Evolutionary conservation across 257 asterid species (phyloP).

Genomic region (Gardenia jasminoides): DNA sequence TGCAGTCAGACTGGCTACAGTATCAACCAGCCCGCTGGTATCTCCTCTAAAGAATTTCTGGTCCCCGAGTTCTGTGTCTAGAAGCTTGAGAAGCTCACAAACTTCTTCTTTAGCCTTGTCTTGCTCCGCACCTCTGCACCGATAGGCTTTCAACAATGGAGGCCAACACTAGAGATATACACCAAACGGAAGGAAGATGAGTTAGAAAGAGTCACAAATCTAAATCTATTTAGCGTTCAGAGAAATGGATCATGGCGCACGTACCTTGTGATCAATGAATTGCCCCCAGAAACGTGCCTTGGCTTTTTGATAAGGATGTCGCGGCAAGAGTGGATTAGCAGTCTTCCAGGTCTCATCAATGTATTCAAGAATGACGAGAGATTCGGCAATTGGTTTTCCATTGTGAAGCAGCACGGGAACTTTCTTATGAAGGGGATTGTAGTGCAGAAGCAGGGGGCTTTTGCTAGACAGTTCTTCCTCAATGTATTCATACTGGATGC

Average conservation of each 20-base stretch:
- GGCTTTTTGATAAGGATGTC: slow-evolving; percentile 41
- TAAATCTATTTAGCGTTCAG: too few species aligned
- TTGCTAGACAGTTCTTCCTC: too few species aligned
- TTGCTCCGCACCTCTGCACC: slow-evolving; percentile 30
- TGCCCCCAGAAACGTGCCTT: slow-evolving; percentile 51
- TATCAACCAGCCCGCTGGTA: slow-evolving; percentile 35
- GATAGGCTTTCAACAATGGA: slow-evolving; percentile 23
- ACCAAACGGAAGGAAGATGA: not conserved
- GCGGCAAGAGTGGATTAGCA: slow-evolving; percentile 40
- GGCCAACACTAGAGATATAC: slow-evolving; percentile 16
- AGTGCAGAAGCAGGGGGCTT: too few species aligned
- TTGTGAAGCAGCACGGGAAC: too few species aligned
- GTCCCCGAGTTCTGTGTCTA: slow-evolving; percentile 36
- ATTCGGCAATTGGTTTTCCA: too few species aligned
- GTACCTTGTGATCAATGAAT: slow-evolving; percentile 52
- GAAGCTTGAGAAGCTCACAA: slow-evolving; percentile 20
- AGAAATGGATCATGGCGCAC: too few species aligned
- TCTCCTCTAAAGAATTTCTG: slow-evolving; percentile 54
- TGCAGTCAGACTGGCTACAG: slow-evolving; percentile 24
- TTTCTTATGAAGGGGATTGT: too few species aligned
- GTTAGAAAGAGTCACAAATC: too few species aligned
- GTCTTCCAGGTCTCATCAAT: slow-evolving; percentile 48
- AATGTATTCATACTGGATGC: too few species aligned
- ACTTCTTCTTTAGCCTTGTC: slow-evolving; percentile 44
- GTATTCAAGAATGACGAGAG: too few species aligned